A percentile compares a stretch with the other conserved stretches of the same genome.
phyloP scores from a whole-genome alignment of 306 rosid genomes.

The Inga leiocalycina region DNA sequence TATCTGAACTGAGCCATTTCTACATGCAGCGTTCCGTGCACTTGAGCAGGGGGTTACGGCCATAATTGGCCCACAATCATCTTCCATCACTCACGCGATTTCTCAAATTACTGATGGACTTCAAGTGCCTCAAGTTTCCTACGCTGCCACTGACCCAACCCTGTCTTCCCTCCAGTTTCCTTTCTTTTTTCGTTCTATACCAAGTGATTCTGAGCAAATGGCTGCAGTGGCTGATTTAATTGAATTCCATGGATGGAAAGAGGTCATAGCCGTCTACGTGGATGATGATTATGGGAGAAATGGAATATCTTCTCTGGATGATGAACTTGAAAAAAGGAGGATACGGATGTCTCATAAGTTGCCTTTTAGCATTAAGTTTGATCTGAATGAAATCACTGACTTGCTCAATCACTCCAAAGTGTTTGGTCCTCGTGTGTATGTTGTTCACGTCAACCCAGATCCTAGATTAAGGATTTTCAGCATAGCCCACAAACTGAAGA shows the following conservation, averaged over 20 bases:
- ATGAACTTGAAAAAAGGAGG: constrained; percentile 64
- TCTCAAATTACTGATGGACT: constrained; percentile 84
- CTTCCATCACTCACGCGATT: constrained; percentile 72
- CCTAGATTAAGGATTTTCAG: constrained; percentile 67
- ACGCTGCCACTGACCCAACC: constrained; percentile 93
- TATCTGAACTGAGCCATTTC: constrained; percentile 29
- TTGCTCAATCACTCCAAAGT: constrained; percentile 68
- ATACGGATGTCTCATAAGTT: constrained; percentile 64
- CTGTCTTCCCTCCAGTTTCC: constrained; percentile 91
- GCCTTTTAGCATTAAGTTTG: constrained; percentile 58
- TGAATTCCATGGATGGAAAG: constrained; percentile 80
- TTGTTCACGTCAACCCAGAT: constrained; percentile 81
- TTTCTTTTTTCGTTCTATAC: constrained; percentile 69
- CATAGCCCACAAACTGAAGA: constrained; percentile 67
- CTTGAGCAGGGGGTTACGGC: constrained; percentile 75
- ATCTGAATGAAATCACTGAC: constrained; percentile 47
- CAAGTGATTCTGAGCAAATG: constrained; percentile 83
- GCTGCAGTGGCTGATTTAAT: constrained; percentile 74
- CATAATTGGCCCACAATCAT: constrained; percentile 91
- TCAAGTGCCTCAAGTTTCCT: constrained; percentile 85
- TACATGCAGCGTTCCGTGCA: constrained; percentile 69
- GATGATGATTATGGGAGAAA: constrained; percentile 93
- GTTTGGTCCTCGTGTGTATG: constrained; percentile 78
- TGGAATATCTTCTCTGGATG: constrained; percentile 69
- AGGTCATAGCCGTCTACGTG: constrained; percentile 68